phyloP scores from a whole-genome alignment of 2,329 filamentous ascomycete species.

The Macrophomina tecta region DNA sequence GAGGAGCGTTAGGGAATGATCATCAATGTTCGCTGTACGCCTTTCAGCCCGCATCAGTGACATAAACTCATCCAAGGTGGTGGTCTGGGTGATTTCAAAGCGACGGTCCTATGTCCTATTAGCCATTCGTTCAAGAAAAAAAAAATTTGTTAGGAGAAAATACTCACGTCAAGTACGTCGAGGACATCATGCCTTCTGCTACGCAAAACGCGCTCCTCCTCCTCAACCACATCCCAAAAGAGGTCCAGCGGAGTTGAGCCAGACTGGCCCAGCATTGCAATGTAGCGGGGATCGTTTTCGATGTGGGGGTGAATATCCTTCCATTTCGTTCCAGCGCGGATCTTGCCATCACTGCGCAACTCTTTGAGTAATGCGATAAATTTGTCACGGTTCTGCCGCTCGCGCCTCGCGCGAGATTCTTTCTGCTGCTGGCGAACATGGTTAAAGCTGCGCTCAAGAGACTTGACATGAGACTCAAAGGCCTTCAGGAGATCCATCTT shows the following conservation, averaged over 20 bases:
- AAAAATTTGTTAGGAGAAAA: constrained; percentile 9
- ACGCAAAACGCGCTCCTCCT: constrained; percentile 87
- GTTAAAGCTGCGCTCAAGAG: constrained; percentile 88
- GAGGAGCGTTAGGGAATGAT: constrained; percentile 77
- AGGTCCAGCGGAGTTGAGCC: constrained; percentile 88
- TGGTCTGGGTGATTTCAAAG: constrained; percentile 87
- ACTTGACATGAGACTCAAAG: constrained; percentile 95
- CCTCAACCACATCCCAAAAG: constrained; percentile 95
- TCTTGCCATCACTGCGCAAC: constrained; percentile 75
- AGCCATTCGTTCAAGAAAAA: not conserved
- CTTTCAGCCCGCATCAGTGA: constrained; percentile 82
- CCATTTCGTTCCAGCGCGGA: constrained; percentile 93
- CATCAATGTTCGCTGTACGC: constrained; percentile 85
- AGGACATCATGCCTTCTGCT: constrained; percentile 81
- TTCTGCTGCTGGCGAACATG: constrained; percentile 89
- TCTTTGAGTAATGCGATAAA: constrained; percentile 79
- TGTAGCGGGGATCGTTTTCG: constrained; percentile 81
- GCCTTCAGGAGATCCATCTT: constrained; percentile 89
- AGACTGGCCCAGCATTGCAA: constrained; percentile 78
- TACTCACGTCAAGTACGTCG: constrained; percentile 83
- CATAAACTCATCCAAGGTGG: constrained; percentile 87
- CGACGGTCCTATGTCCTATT: constrained; percentile 72
- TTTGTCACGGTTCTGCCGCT: constrained; percentile 84
- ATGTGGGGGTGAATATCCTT: constrained; percentile 77
- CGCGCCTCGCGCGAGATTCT: constrained; percentile 76